phyloP scores from a whole-genome alignment of 148 eudicot species.

The Gaultheria prostrata region DNA sequence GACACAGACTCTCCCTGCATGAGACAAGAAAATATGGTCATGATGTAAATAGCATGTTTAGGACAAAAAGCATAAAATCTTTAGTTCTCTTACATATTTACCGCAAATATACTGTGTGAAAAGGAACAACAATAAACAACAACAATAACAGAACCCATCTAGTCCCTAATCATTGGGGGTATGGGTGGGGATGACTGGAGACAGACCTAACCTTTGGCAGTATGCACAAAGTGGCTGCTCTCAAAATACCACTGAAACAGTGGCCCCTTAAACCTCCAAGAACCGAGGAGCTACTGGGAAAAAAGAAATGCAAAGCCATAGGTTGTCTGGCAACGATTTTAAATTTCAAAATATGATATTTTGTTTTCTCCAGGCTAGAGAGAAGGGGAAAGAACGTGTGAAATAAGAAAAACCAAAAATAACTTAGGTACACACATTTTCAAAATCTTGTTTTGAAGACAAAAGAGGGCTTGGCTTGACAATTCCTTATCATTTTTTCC shows the following conservation, averaged over 20 bases:
- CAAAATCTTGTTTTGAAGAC: background rate
- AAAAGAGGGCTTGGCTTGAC: background rate
- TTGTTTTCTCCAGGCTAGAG: background rate
- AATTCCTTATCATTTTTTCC: background rate
- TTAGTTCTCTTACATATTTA: background rate
- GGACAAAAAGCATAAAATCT: background rate
- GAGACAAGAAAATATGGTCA: slow-evolving; percentile 11
- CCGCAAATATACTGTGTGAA: background rate
- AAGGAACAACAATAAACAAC: too few species aligned
- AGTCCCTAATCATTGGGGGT: too few species aligned
- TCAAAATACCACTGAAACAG: too few species aligned
- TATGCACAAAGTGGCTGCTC: too few species aligned
- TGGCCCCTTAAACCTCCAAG: too few species aligned
- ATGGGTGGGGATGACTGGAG: too few species aligned
- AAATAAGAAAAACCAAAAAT: background rate
- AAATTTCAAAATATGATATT: background rate
- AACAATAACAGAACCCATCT: too few species aligned
- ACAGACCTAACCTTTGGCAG: too few species aligned
- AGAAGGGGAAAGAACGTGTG: background rate
- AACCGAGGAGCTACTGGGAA: too few species aligned
- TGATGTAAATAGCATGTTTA: slow-evolving; percentile 3
- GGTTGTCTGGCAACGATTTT: background rate
- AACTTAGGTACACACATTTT: background rate
- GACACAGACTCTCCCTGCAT: slow-evolving; percentile 76
- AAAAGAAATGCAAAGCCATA: background rate